Percentiles rank a stretch among this genome's conserved stretches.
These are phyloP conservation scores for Dactylonectria macrodidyma DNA, from an alignment of 2,329 filamentous ascomycete species.

Conservation along the genomic window DNA sequence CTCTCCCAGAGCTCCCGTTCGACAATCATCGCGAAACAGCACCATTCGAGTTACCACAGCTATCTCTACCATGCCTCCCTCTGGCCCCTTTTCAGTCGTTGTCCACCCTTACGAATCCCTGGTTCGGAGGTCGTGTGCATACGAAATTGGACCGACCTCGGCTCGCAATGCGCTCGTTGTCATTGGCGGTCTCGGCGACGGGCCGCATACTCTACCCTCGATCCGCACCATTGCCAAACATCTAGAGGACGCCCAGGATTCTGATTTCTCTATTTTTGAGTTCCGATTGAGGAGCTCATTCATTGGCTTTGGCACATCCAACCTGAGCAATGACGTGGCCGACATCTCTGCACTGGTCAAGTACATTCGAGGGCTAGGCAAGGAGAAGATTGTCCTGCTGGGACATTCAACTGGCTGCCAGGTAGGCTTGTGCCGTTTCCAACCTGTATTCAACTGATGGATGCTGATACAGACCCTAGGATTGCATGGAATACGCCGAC, in stretches of 20 bases:
- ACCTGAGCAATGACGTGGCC: constrained; percentile 66
- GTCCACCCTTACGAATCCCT: constrained; percentile 63
- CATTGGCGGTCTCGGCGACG: constrained; percentile 80
- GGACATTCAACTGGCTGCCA: constrained; percentile 74
- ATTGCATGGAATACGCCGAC: constrained; percentile 69
- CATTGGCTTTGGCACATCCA: constrained; percentile 65
- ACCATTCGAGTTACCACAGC: neutral
- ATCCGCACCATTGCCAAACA: constrained; percentile 62
- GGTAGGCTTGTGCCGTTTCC: constrained; percentile 51
- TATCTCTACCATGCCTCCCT: constrained; percentile 43
- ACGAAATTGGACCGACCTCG: constrained; percentile 60
- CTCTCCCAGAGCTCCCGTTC: neutral
- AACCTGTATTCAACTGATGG: neutral
- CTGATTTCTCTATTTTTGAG: constrained; percentile 70
- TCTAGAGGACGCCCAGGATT: constrained; percentile 55
- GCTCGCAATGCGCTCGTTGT: constrained; percentile 75
- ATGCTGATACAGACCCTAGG: constrained; percentile 53
- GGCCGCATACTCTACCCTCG: constrained; percentile 76
- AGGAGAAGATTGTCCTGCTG: constrained; percentile 67
- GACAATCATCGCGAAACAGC: neutral
- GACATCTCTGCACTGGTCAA: constrained; percentile 68
- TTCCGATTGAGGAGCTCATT: constrained; percentile 70
- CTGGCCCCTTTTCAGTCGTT: constrained; percentile 58
- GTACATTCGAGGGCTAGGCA: constrained; percentile 67
- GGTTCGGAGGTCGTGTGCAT: constrained; percentile 59